Conservation (phyloP, 179 eudicot genomes). For the Nepenthes alata region DNA sequence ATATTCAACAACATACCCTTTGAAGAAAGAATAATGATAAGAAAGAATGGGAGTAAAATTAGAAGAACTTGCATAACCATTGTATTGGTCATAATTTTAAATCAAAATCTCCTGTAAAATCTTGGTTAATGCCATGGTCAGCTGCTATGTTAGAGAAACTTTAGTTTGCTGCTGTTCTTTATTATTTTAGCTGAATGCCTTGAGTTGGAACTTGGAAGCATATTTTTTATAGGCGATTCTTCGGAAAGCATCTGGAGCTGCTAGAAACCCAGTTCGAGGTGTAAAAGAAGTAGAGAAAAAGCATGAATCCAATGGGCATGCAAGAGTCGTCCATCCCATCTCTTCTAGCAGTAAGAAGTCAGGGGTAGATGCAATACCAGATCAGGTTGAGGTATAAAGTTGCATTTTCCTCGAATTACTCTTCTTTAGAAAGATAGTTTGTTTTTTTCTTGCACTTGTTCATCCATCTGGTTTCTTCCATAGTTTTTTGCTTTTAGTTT, state of each 20-base stretch:
- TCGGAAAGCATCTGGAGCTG: conserved; percentile 47
- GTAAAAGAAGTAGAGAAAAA: conserved; percentile 29
- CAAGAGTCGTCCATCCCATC: conserved; percentile 19
- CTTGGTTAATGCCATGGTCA: too few species aligned
- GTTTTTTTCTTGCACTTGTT: too few species aligned
- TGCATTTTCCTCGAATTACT: neutral
- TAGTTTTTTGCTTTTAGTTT: too few species aligned
- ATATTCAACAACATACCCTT: too few species aligned
- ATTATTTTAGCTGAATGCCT: neutral
- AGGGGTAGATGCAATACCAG: conserved; percentile 28
- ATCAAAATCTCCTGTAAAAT: too few species aligned
- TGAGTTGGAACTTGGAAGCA: conserved; percentile 3
- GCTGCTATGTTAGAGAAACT: too few species aligned
- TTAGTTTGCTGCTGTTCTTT: neutral
- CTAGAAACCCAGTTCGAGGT: conserved; percentile 22
- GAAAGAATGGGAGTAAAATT: too few species aligned
- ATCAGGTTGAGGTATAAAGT: conserved; percentile 26
- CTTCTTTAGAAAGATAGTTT: too few species aligned
- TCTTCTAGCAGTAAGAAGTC: conserved; percentile 31
- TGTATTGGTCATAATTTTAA: too few species aligned
- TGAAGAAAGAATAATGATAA: too few species aligned
- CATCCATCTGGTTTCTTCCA: too few species aligned
- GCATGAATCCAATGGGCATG: conserved; percentile 20
- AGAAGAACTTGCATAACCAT: too few species aligned
- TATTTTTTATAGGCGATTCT: conserved; percentile 47